Evolutionary conservation across 169 alveolate species (phyloP).

Genomic region (Cryptosporidium felis): DNA sequence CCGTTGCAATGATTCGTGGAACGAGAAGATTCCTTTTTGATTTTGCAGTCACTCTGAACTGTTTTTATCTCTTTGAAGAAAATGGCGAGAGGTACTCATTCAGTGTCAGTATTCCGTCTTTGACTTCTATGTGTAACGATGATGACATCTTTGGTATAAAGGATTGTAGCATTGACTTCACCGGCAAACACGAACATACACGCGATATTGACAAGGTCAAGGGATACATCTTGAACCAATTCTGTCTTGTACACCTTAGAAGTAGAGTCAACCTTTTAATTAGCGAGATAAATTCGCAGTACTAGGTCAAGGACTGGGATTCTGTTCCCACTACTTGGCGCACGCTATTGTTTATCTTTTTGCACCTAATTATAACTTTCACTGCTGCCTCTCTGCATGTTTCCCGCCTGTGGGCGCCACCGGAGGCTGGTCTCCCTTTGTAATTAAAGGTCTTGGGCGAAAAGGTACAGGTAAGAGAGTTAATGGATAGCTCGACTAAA

Average conservation of each 20-base stretch:
- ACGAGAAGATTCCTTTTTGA: conserved; percentile 85
- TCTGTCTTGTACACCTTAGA: conserved; percentile 9
- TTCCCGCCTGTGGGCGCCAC: no score
- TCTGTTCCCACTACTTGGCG: no score
- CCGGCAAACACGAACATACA: conserved; percentile 2
- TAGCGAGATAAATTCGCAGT: not conserved
- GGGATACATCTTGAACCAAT: conserved; percentile 1
- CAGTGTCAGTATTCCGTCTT: conserved; percentile 25
- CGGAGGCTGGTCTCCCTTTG: no score
- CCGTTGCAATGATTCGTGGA: conserved; percentile 83
- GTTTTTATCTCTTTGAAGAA: not conserved
- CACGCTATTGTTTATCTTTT: no score
- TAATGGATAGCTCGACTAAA: no score
- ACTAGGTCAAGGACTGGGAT: no score
- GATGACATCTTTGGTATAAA: conserved; percentile 59
- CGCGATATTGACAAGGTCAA: not conserved
- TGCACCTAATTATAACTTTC: no score
- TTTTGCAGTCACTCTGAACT: conserved; percentile 71
- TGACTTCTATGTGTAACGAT: conserved; percentile 66
- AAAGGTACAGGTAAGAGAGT: no score
- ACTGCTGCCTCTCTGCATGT: no score
- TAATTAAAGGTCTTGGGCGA: no score
- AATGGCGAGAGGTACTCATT: not conserved
- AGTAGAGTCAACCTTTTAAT: not conserved
- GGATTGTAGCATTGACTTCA: conserved; percentile 4